phyloP scores from a whole-genome alignment of 176 grass and related monocot species.

The Zoysia japonica region DNA sequence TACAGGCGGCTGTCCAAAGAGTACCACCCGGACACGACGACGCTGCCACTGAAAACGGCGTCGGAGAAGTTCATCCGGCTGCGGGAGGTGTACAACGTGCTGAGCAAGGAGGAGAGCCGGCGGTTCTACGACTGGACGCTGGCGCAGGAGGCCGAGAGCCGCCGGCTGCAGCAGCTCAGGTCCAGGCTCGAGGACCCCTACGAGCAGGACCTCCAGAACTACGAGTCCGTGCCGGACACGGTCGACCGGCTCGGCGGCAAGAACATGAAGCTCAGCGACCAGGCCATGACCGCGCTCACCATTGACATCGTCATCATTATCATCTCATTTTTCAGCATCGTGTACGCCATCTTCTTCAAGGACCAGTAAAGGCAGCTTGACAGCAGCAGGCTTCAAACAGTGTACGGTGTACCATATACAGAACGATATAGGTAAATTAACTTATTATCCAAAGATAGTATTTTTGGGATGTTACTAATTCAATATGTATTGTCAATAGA shows the following conservation, averaged over 20 bases:
- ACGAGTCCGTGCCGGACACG: constrained; percentile 65
- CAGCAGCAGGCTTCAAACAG: background rate
- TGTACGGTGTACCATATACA: background rate
- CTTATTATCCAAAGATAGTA: background rate
- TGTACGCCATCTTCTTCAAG: constrained; percentile 73
- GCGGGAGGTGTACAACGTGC: constrained; percentile 81
- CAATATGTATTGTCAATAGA: background rate
- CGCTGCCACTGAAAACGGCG: constrained; percentile 70
- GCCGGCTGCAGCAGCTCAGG: constrained; percentile 72
- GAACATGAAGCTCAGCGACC: constrained; percentile 88
- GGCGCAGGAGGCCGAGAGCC: constrained; percentile 87
- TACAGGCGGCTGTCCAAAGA: constrained; percentile 92
- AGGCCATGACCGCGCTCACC: constrained; percentile 80
- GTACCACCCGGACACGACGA: constrained; percentile 95
- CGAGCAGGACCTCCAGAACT: constrained; percentile 65
- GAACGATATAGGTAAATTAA: constrained; percentile 16
- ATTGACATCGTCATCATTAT: constrained; percentile 71
- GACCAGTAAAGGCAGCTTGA: constrained; percentile 50
- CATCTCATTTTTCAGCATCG: constrained; percentile 60
- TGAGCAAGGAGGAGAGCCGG: constrained; percentile 70
- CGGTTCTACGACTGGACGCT: constrained; percentile 97
- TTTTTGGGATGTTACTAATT: background rate
- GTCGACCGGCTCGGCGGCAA: constrained; percentile 87
- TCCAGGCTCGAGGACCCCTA: constrained; percentile 75
- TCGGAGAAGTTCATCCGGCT: constrained; percentile 86